A percentile compares a stretch with the other conserved stretches of the same genome.
Conservation (phyloP, 73 alveolate species). For the Paramecium sonneborni region DNA sequence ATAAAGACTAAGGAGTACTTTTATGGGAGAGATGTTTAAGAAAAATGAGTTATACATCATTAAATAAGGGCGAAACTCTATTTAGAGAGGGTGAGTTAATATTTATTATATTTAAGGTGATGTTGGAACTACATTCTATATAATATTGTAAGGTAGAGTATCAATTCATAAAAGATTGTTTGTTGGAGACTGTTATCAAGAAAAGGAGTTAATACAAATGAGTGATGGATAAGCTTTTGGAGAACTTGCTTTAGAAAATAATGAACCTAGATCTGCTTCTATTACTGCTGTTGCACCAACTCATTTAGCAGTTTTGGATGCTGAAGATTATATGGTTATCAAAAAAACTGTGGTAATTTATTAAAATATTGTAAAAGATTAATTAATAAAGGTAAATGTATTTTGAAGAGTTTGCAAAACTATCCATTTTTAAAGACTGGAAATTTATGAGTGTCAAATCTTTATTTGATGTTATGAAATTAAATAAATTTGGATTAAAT, state of each 20-base stretch:
- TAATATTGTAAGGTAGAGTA: constrained; percentile 34
- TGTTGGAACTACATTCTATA: constrained; percentile 39
- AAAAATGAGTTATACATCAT: constrained; percentile 4
- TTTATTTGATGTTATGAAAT: background rate
- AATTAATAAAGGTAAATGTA: background rate
- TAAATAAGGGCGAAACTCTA: background rate
- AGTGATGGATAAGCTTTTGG: constrained; percentile 62
- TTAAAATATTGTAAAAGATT: background rate
- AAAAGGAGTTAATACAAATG: constrained; percentile 26
- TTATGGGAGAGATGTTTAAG: constrained; percentile 38
- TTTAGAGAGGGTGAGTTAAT: background rate
- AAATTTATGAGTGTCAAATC: constrained; percentile 17
- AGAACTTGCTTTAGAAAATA: constrained; percentile 54
- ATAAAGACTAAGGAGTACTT: background rate
- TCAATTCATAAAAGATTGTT: constrained; percentile 12
- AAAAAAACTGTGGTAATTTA: constrained; percentile 19
- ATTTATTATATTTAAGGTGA: background rate
- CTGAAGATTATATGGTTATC: constrained; percentile 47
- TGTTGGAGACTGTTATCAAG: background rate
- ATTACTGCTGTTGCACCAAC: background rate
- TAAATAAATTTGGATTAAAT: background rate
- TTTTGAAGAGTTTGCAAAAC: constrained; percentile 51
- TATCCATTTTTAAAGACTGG: constrained; percentile 31
- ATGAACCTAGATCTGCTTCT: constrained; percentile 65
- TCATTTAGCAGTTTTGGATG: constrained; percentile 61